phyloP scores from a whole-genome alignment of 768 basidiomycete genomes.

The Stropharia rugosoannulata region DNA sequence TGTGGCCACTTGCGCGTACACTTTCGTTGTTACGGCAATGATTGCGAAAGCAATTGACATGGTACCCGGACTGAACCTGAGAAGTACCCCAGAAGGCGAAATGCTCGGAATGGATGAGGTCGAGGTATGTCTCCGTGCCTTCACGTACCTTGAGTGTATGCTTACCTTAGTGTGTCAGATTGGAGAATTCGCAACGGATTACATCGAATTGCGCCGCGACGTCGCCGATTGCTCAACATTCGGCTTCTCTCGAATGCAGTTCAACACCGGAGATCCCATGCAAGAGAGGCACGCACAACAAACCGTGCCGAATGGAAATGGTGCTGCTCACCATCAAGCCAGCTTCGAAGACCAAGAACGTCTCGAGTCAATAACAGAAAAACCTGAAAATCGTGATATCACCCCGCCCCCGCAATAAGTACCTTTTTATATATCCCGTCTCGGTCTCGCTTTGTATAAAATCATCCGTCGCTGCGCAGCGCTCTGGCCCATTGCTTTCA shows the following conservation, averaged over 20 bases:
- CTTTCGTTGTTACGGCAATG: slow-evolving; percentile 59
- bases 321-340: slow-evolving; percentile 1
- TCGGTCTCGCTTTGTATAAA: slow-evolving; percentile 2
- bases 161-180: slow-evolving; percentile 37
- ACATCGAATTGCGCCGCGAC: slow-evolving; percentile 68
- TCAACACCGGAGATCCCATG: slow-evolving; percentile 32
- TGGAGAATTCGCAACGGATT: slow-evolving; percentile 69
- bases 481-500: slow-evolving; percentile 1
- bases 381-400: slow-evolving; percentile 23
- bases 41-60: slow-evolving; percentile 57
- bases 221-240: slow-evolving; percentile 53
- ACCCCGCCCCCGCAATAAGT: slow-evolving; percentile 7
- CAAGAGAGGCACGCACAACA: slow-evolving; percentile 22
- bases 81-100: slow-evolving; percentile 56
- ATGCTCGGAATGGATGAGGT: slow-evolving; percentile 67
- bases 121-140: slow-evolving; percentile 44
- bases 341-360: slow-evolving; percentile 1
- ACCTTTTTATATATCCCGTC: not conserved
- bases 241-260: slow-evolving; percentile 27
- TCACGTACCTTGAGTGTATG: not conserved
- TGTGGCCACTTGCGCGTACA: slow-evolving; percentile 54
- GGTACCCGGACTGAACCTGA: slow-evolving; percentile 57
- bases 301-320: slow-evolving; percentile 7
- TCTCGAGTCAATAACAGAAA: slow-evolving; percentile 27
- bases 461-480: not conserved